These are phyloP conservation scores for Nigrograna mackinnonii DNA, from an alignment of 2,329 filamentous ascomycete species.

Conservation along the genomic window DNA sequence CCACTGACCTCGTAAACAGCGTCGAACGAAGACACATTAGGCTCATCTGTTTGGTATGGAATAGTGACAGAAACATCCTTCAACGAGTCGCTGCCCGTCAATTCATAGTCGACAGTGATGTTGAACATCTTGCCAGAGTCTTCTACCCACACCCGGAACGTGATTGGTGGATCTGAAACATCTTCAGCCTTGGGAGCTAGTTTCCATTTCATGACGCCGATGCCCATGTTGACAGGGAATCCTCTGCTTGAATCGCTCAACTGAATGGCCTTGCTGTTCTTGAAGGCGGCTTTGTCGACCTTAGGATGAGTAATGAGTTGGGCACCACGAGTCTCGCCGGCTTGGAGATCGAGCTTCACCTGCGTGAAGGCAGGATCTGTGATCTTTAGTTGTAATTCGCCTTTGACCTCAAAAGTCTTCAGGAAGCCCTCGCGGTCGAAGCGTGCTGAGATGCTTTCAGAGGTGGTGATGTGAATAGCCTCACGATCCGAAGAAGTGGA, in stretches of 20 bases:
- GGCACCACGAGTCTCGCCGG: conserved; percentile 77
- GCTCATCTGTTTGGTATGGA: conserved; percentile 83
- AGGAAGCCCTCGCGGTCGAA: conserved; percentile 85
- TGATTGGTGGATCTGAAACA: conserved; percentile 81
- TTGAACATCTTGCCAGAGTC: conserved; percentile 82
- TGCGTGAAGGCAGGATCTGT: conserved; percentile 87
- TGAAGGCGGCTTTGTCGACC: conserved; percentile 88
- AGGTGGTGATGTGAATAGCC: conserved; percentile 84
- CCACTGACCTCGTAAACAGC: conserved; percentile 92
- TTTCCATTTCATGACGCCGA: conserved; percentile 92
- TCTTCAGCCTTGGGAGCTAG: conserved; percentile 81
- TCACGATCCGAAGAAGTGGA: conserved; percentile 76
- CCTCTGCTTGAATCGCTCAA: conserved; percentile 85
- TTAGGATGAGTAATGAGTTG: conserved; percentile 97
- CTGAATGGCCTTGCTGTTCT: conserved; percentile 80
- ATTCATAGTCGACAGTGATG: conserved; percentile 93
- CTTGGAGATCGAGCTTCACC: conserved; percentile 80
- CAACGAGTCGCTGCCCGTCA: conserved; percentile 77
- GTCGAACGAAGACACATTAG: conserved; percentile 89
- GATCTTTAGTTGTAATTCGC: conserved; percentile 89
- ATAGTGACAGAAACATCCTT: conserved; percentile 87
- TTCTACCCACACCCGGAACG: conserved; percentile 97
- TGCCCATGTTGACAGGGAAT: conserved; percentile 92
- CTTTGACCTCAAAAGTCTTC: conserved; percentile 85
- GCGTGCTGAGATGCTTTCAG: conserved; percentile 87